phyloP scores from a whole-genome alignment of 1,284 basidiomycete genomes.

The Leccinum fallax region DNA sequence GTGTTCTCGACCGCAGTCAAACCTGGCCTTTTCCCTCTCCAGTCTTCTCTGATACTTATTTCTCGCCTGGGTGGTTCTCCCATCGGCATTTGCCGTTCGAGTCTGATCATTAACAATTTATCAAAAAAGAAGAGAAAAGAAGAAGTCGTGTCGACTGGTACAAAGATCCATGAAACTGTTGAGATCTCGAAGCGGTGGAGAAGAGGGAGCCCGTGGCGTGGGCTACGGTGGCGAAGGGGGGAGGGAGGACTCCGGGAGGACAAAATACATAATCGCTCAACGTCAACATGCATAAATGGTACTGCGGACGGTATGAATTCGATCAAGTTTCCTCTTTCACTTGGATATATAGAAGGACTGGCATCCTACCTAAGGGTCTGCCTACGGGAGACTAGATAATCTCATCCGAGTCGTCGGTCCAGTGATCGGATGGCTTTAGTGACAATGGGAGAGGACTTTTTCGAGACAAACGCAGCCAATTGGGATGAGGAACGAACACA shows the following conservation, averaged over 20 bases:
- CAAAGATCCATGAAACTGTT: not conserved
- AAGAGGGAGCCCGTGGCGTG: not conserved
- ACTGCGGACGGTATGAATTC: not conserved
- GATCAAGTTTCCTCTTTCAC: not conserved
- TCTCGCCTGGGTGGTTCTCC: not conserved
- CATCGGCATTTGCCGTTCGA: not conserved
- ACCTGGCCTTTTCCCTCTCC: not conserved
- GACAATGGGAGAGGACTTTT: not conserved
- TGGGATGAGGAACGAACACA: not conserved
- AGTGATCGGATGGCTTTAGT: too few relatives aligned
- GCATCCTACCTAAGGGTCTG: too few relatives aligned
- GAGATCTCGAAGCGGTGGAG: conserved; percentile 1
- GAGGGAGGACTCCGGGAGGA: not conserved
- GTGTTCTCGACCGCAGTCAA: not conserved
- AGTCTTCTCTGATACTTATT: not conserved
- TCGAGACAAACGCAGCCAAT: not conserved
- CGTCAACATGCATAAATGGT: conserved; percentile 12
- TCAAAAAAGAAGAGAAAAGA: not conserved
- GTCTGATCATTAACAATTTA: not conserved
- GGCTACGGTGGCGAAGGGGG: not conserved
- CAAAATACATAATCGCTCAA: conserved; percentile 3
- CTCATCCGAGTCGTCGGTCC: too few relatives aligned
- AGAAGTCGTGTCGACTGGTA: not conserved
- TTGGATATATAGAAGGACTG: not conserved
- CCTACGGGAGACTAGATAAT: too few relatives aligned